phyloP scores from a whole-genome alignment of 2,329 filamentous ascomycete species.

The Chaetomiaceae sp. region DNA sequence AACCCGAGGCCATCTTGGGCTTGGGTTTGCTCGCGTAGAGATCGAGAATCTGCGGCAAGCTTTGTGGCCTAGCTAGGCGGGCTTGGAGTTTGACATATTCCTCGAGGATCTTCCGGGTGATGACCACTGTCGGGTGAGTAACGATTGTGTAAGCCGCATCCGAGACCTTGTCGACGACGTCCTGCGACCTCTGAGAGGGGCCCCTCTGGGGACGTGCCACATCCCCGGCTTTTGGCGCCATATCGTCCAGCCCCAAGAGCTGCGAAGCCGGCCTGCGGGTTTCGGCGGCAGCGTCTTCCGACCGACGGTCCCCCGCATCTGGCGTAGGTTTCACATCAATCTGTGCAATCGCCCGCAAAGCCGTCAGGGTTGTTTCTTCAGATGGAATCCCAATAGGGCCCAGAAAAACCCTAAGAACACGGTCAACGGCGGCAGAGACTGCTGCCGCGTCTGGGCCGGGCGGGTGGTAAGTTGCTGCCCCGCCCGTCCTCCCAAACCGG shows the following conservation, averaged over 20 bases:
- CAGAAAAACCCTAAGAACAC: constrained; percentile 41
- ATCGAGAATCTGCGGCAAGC: constrained; percentile 73
- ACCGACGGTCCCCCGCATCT: constrained; percentile 40
- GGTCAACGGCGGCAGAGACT: constrained; percentile 40
- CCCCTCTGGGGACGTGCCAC: not conserved
- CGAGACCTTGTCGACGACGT: constrained; percentile 51
- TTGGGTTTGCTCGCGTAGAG: constrained; percentile 81
- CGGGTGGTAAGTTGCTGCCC: constrained; percentile 13
- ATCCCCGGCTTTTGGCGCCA: constrained; percentile 16
- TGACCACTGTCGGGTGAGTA: constrained; percentile 70
- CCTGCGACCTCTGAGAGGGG: constrained; percentile 24
- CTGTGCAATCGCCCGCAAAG: constrained; percentile 43
- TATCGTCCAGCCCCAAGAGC: constrained; percentile 24
- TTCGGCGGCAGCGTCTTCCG: constrained; percentile 32
- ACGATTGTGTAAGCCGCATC: constrained; percentile 65
- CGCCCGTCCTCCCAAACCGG: constrained; percentile 16
- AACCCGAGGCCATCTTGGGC: constrained; percentile 56
- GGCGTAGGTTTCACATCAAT: constrained; percentile 36
- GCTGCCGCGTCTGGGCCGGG: constrained; percentile 35
- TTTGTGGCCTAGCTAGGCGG: constrained; percentile 66
- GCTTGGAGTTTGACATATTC: constrained; percentile 74
- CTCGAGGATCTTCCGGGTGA: constrained; percentile 67
- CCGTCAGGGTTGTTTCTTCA: constrained; percentile 40
- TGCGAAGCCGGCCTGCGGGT: constrained; percentile 31
- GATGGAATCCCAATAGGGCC: constrained; percentile 43